Evolutionary conservation across 768 basidiomycete genomes (phyloP).

Genomic region (Leccinum rimulosum): DNA sequence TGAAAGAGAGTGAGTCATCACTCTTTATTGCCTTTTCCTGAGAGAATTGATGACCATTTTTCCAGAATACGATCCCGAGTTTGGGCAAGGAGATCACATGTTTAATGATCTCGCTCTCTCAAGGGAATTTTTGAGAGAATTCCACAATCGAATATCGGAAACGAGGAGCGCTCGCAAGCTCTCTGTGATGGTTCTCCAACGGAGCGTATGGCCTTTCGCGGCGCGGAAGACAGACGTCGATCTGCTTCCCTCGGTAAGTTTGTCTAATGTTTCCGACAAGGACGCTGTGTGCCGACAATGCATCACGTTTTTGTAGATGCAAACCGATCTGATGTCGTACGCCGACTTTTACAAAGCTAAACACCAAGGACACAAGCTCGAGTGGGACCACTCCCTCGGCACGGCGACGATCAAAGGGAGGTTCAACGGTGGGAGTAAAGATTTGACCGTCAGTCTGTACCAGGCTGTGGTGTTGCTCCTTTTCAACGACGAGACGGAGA

Average conservation of each 20-base stretch:
- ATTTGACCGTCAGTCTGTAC: constrained; percentile 87
- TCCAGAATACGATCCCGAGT: constrained; percentile 91
- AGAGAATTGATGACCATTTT: constrained; percentile 14
- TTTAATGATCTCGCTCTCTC: constrained; percentile 87
- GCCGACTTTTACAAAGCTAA: constrained; percentile 70
- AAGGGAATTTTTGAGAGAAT: constrained; percentile 67
- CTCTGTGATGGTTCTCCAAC: constrained; percentile 80
- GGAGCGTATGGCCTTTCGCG: constrained; percentile 84
- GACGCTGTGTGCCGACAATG: constrained; percentile 7
- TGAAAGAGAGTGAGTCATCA: constrained; percentile 68
- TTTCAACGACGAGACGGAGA: constrained; percentile 69
- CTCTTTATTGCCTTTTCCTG: background rate
- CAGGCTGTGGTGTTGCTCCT: constrained; percentile 84
- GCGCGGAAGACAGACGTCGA: constrained; percentile 48
- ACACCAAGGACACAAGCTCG: constrained; percentile 72
- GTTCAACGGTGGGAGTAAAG: constrained; percentile 73
- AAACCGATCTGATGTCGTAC: constrained; percentile 62
- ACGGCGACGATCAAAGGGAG: constrained; percentile 71
- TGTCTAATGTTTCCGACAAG: background rate
- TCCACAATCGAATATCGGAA: constrained; percentile 45
- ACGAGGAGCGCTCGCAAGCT: constrained; percentile 48
- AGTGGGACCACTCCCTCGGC: constrained; percentile 87
- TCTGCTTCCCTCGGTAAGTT: constrained; percentile 52
- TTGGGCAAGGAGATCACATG: constrained; percentile 93
- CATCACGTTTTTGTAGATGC: constrained; percentile 53